Percentiles rank a stretch among this genome's conserved stretches.
Conservation (phyloP, 2,329 filamentous ascomycete species). For the Botrytis medusae region DNA sequence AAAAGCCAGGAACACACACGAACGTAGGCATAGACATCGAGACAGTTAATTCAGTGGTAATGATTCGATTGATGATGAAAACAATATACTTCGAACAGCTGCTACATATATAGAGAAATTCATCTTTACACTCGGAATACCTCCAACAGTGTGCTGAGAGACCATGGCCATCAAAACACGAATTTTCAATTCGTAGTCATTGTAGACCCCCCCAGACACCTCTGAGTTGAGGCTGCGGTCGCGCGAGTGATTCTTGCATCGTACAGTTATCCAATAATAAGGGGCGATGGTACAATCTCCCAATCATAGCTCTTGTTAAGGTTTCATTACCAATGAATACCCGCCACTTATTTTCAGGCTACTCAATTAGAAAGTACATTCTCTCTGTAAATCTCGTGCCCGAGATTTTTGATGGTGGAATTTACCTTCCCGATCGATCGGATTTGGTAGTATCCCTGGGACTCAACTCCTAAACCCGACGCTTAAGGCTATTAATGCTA, state of each 20-base stretch:
- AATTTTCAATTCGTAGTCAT: constrained; percentile 10
- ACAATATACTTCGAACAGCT: constrained; percentile 5
- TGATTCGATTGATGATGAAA: neutral
- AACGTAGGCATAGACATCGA: constrained; percentile 41
- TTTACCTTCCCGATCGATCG: constrained; percentile 7
- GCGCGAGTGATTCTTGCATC: constrained; percentile 6
- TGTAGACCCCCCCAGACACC: constrained; percentile 5
- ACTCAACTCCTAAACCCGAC: constrained; percentile 15
- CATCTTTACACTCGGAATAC: constrained; percentile 10
- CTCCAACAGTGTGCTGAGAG: constrained; percentile 18
- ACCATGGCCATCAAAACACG: constrained; percentile 10
- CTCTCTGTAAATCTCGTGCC: constrained; percentile 9
- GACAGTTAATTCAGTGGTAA: constrained; percentile 4
- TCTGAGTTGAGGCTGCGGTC: constrained; percentile 17
- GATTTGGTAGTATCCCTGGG: constrained; percentile 21
- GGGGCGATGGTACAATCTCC: neutral
- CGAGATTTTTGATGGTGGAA: neutral
- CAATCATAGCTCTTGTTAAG: constrained; percentile 10
- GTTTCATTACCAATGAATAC: constrained; percentile 16
- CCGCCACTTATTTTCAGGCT: constrained; percentile 17
- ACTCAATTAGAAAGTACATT: constrained; percentile 7
- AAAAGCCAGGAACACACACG: constrained; percentile 44
- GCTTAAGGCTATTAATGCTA: constrained; percentile 13
- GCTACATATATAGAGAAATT: constrained; percentile 22
- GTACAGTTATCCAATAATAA: constrained; percentile 19